Conservation (phyloP, 2,329 filamentous ascomycete species). For the Apiospora aurea region DNA sequence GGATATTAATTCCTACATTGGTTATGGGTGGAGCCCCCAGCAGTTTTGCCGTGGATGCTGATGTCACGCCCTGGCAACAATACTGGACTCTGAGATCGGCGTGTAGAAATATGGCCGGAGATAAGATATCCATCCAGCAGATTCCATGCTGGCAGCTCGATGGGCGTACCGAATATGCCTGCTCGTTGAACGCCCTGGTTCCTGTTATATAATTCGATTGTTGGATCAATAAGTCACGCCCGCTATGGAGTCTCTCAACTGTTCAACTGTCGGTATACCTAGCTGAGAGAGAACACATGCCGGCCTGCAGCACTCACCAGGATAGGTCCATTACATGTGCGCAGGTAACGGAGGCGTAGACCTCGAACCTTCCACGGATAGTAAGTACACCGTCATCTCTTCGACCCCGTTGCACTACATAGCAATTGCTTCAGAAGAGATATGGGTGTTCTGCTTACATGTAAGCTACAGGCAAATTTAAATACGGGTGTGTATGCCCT, state of each 20-base stretch:
- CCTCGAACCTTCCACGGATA: background rate
- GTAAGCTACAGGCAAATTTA: background rate
- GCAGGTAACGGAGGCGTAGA: background rate
- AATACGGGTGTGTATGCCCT: background rate
- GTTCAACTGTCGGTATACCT: background rate
- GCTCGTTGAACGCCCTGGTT: background rate
- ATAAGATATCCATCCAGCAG: conserved; percentile 17
- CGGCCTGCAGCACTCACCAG: background rate
- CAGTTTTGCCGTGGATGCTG: conserved; percentile 14
- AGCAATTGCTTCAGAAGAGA: background rate
- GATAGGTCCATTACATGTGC: background rate
- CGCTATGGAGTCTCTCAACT: background rate
- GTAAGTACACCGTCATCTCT: background rate
- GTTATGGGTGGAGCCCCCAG: conserved; percentile 22
- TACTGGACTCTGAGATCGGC: conserved; percentile 15
- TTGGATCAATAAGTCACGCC: background rate
- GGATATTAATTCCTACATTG: conserved; percentile 30
- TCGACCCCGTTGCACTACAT: background rate
- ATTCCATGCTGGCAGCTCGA: conserved; percentile 1
- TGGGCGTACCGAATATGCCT: conserved; percentile 5
- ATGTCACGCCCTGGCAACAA: conserved; percentile 22
- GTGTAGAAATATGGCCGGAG: conserved; percentile 17
- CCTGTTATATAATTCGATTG: background rate
- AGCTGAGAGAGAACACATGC: background rate
- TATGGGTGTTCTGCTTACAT: background rate